Conservation (phyloP, 129 eudicot genomes). For the Flaveria robusta region DNA sequence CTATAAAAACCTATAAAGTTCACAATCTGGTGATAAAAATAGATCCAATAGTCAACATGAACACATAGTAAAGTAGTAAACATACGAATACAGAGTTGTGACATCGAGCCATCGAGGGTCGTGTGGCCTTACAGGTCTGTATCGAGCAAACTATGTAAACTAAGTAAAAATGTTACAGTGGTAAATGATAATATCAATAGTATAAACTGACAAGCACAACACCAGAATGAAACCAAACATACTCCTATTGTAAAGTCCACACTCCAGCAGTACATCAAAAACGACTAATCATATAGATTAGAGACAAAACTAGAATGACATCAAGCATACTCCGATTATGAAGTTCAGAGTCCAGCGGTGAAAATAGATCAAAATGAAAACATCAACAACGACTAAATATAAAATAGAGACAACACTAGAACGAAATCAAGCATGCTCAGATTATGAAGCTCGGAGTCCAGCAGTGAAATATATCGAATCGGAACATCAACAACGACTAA, state of each 20-base stretch:
- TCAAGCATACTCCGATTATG: not conserved
- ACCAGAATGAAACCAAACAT: not conserved
- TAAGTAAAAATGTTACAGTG: not conserved
- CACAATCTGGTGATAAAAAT: not conserved
- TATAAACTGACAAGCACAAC: not conserved
- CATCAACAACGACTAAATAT: not conserved
- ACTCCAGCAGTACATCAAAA: too few species aligned
- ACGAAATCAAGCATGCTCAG: not conserved
- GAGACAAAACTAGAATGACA: not conserved
- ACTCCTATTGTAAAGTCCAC: too few species aligned
- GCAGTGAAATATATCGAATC: not conserved
- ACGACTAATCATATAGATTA: too few species aligned
- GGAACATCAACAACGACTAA: not conserved
- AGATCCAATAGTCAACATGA: not conserved
- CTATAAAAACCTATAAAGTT: not conserved
- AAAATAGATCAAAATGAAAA: not conserved
- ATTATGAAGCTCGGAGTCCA: not conserved
- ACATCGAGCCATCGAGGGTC: too few species aligned
- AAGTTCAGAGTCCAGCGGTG: too few species aligned
- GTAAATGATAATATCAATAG: not conserved
- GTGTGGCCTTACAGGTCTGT: too few species aligned
- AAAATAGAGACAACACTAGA: not conserved
- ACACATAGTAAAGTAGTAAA: too few species aligned
- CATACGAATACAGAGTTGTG: too few species aligned
- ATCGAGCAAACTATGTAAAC: not conserved